These are phyloP conservation scores for Microsporum ferrugineum DNA, from an alignment of 2,329 filamentous ascomycete species.

Conservation along the genomic window DNA sequence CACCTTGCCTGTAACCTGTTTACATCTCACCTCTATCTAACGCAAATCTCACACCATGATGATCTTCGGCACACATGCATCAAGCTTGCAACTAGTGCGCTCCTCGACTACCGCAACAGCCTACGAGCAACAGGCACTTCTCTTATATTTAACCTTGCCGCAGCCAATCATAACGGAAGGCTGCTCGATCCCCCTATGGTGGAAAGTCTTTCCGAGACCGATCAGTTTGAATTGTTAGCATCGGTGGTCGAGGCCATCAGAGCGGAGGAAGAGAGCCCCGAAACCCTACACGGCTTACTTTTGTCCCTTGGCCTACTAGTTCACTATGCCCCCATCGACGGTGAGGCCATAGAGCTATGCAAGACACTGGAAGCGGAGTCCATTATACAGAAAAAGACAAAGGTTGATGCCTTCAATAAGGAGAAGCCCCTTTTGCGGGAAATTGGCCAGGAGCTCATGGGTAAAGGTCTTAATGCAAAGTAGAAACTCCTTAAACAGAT, in stretches of 20 bases:
- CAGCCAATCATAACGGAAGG: conserved; percentile 56
- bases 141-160: conserved; percentile 70
- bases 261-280: conserved; percentile 42
- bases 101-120: conserved; percentile 67
- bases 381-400: conserved; percentile 44
- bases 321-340: conserved; percentile 57
- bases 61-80: conserved; percentile 49
- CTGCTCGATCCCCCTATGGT: conserved; percentile 39
- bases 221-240: conserved; percentile 71
- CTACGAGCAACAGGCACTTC: conserved; percentile 72
- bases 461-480: conserved; percentile 23
- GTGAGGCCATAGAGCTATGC: conserved; percentile 70
- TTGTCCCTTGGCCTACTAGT: conserved; percentile 64
- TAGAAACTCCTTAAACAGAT: neutral
- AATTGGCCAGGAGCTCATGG: conserved; percentile 36
- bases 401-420: conserved; percentile 46
- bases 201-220: conserved; percentile 52
- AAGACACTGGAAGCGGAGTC: conserved; percentile 62
- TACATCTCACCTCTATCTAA: conserved; percentile 57
- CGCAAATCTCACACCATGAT: conserved; percentile 47
- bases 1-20: conserved; percentile 82
- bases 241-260: conserved; percentile 64
- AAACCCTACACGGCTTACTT: conserved; percentile 66
- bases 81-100: conserved; percentile 60
- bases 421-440: conserved; percentile 46